phyloP scores from a whole-genome alignment of 208 protist genomes.

The Leishmania gerbilli region DNA sequence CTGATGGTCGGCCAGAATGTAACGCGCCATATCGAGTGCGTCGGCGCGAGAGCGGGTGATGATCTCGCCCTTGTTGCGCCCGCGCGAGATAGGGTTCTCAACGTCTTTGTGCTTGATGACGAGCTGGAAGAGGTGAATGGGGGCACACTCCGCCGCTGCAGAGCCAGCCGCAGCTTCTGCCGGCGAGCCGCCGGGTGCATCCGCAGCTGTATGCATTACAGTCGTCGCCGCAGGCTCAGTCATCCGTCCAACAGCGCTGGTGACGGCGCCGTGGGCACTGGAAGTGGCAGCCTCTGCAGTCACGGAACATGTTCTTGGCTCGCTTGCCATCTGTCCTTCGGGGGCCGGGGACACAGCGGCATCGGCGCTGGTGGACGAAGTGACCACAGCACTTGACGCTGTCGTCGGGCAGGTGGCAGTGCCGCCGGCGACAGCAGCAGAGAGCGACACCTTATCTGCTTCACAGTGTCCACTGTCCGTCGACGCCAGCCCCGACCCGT shows the following conservation, averaged over 20 bases:
- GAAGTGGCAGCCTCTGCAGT: background rate
- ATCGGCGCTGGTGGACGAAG: background rate
- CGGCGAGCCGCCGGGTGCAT: background rate
- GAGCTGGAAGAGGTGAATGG: conserved; percentile 78
- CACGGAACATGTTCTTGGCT: background rate
- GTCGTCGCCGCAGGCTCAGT: background rate
- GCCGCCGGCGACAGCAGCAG: background rate
- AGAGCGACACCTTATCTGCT: background rate
- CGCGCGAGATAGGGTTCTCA: conserved; percentile 63
- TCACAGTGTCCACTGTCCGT: background rate
- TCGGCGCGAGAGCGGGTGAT: conserved; percentile 81
- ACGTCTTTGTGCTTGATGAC: conserved; percentile 91
- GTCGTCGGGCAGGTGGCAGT: background rate
- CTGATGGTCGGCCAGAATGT: conserved; percentile 43
- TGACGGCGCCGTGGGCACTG: background rate
- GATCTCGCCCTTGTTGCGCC: conserved; percentile 69
- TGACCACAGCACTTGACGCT: background rate
- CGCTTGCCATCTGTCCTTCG: background rate
- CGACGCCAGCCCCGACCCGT: background rate
- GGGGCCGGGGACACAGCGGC: background rate
- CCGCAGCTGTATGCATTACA: background rate
- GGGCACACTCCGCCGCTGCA: background rate
- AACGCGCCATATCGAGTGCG: conserved; percentile 64
- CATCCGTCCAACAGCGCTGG: background rate
- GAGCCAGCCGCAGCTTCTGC: background rate